Evolutionary conservation across 176 grass and related monocot genomes (phyloP), one percentile per base, ranked within the genome.

Genomic region (Chrysopogon serrulatus): DNA sequence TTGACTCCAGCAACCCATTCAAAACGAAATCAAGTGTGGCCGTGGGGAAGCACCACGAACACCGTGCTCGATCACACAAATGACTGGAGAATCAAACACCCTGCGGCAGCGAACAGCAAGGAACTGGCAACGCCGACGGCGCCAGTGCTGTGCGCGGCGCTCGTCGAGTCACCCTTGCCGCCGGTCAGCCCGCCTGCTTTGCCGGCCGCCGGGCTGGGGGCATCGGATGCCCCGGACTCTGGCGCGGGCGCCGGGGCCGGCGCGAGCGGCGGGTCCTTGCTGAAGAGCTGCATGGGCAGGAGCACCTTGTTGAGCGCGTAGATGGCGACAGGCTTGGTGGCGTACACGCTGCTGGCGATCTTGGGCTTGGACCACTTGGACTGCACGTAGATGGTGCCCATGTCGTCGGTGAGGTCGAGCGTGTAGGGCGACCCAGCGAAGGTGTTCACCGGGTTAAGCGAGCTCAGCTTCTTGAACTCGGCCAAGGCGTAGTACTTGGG

Each of bases 301-400:
- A 98, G 84, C 64, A 98, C 96, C 49, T 86, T 91, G 85, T 92
- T 77, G 66, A 98, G 66, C 63, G 88, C 77, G 82, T 98, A 98
- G 27, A 98, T 16, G 4, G 96, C 96, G 27, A 93, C 87, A 5
- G 96, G 96, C 1, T 70, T 30, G 31, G 96, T 95, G 2, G 96
- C 65, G 86, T 90, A 95, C 13, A 93, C 93, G 75, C 93, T 93
- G 87, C 96, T 98, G 19, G 82, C 82, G 81, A 95, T 90, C 90
- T 85, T 88, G 39, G 96, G 89, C n/a, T 31, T 85, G 41, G 94
- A 98, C 96, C 96, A 98, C 62, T 30, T 80, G 37, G 96, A 98
- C 68, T 83, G 17, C 15, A 98, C 87, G 71, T 37, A 80, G 73
- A 98, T 92, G 76, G 13, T 56, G 32, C 96, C 96, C 76, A 88